These are phyloP conservation scores for Firmiana major DNA, from an alignment of 345 rosid genomes.

Conservation along the genomic window DNA sequence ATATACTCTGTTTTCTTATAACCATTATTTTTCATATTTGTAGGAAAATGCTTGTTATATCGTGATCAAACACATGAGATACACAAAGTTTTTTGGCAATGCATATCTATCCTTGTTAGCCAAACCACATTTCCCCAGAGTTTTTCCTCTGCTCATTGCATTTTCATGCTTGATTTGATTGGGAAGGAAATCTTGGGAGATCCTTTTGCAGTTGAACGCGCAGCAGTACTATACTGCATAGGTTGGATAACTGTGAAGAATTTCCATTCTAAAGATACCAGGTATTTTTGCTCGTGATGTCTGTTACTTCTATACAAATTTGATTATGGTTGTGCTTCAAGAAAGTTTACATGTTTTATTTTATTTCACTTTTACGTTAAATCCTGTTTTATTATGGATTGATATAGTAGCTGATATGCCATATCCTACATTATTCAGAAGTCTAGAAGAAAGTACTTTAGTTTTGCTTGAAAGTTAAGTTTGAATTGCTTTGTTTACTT, in stretches of 20 bases:
- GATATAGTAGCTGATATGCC: background rate
- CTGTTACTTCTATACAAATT: background rate
- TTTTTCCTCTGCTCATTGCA: slow-evolving; percentile 26
- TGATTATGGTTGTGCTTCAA: background rate
- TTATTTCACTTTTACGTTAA: background rate
- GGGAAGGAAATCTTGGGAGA: slow-evolving; percentile 59
- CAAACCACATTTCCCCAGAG: slow-evolving; percentile 34
- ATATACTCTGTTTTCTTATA: background rate
- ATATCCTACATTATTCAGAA: background rate
- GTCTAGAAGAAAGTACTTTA: background rate
- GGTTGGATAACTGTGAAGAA: slow-evolving; percentile 62
- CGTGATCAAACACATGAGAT: slow-evolving; percentile 52
- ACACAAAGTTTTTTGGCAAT: slow-evolving; percentile 58
- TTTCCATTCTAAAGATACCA: slow-evolving; percentile 41
- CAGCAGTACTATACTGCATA: slow-evolving; percentile 51
- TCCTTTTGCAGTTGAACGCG: slow-evolving; percentile 67
- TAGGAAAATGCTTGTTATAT: slow-evolving; percentile 69
- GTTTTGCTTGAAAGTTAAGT: background rate
- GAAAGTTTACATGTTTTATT: background rate
- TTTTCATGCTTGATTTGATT: slow-evolving; percentile 53
- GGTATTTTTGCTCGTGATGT: slow-evolving; percentile 38
- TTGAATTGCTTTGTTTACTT: background rate
- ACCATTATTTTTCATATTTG: slow-evolving; percentile 12
- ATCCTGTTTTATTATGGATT: background rate
- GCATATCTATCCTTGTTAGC: slow-evolving; percentile 49